Conservation (phyloP, 176 grass and related monocot genomes). For the Otatea glauca region DNA sequence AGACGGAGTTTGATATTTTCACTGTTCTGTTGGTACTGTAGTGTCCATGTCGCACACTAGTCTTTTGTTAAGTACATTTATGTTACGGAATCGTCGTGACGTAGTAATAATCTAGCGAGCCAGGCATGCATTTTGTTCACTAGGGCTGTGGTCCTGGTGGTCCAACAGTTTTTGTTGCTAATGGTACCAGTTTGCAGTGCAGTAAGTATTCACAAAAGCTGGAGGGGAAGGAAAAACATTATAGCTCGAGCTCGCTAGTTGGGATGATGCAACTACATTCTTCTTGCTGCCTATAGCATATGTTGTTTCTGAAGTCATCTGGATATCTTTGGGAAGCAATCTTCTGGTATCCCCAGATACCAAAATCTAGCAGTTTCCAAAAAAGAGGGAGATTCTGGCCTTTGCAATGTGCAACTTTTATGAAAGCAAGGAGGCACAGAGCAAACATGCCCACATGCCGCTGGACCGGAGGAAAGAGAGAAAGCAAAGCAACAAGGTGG, state of each 20-base stretch:
- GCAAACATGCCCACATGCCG: conserved; percentile 37
- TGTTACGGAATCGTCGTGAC: background rate
- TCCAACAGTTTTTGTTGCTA: background rate
- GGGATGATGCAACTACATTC: background rate
- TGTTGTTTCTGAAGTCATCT: background rate
- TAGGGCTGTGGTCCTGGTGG: background rate
- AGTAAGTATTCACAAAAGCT: background rate
- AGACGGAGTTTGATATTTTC: background rate
- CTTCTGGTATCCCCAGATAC: background rate
- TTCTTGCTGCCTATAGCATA: background rate
- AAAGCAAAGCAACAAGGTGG: background rate
- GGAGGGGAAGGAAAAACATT: background rate
- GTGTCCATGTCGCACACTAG: background rate
- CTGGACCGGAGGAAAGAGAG: background rate
- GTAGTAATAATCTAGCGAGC: background rate
- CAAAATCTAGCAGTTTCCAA: conserved; percentile 14
- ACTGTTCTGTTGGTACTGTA: background rate
- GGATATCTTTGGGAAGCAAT: background rate
- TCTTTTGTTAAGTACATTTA: background rate
- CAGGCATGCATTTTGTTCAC: background rate
- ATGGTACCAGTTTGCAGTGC: background rate
- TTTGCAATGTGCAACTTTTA: conserved; percentile 22
- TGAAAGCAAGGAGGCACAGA: background rate
- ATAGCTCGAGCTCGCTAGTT: background rate
- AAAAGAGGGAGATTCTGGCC: conserved; percentile 6